Base-by-base conservation (phyloP, 2,329 filamentous ascomycete species). In the Cercospora zeae-maydis region DNA sequence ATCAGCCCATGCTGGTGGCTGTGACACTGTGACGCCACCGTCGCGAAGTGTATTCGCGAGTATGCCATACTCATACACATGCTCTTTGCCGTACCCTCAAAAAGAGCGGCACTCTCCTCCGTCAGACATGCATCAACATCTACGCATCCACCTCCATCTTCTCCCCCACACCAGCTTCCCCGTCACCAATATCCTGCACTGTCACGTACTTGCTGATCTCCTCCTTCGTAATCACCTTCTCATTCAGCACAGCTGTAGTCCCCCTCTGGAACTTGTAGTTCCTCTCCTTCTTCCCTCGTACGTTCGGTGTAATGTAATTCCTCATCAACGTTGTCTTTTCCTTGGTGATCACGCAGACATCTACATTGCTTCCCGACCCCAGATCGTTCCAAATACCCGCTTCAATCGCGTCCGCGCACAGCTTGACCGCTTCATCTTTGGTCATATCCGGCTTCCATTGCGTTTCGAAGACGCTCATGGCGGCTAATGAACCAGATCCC, bases 331-430 rank as follows among this genome's bases (percentile, higher is more conserved):
- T 95, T 30, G 95, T 96, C 87, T 96, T 97, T 72, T 97, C 93
- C 73, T 88, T 85, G 65, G 93, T 96, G 76, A 99, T 99, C 73
- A 99, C 86, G 68, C 92, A 93, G 34, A 99, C 90, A 75, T 99
- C 96, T 62, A 99, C 95, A 76, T 99, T 99, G 76, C 91, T 96
- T 72, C 95, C 95, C 3, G 92, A 97, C 13, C 95, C 95, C 76
- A 99, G 77, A 79, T 99, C 95, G 83, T 99, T 99, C 83, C 95
- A 99, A 80, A 99, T 96, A 88, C 95, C 95, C 10, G 96, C 90
- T 80, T 92, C 83, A 74, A 99, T 97, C 52, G 93, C 93, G 71
- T 97, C 88, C 61, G 89, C 85, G 75, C 88, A 88, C 67, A 97
- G 82, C 74, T 88, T 87, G 63, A 97, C 82, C n/a, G 93, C 93